Base-by-base conservation (phyloP, 768 basidiomycete genomes). In the Mycena venus region DNA sequence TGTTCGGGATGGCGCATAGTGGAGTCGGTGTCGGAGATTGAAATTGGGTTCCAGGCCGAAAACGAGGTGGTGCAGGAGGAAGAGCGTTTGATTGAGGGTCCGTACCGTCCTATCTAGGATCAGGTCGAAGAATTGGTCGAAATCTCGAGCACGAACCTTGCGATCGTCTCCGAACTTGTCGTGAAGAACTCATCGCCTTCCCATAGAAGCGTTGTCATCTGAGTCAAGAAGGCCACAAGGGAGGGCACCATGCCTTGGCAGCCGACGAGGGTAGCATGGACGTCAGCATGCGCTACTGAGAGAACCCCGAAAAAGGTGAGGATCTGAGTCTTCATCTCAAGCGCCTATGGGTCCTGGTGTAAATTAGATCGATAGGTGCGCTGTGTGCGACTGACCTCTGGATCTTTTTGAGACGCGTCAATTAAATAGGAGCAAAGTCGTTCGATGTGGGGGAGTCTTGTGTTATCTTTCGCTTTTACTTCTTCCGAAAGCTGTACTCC, bases 221-320 rank as follows among this genome's bases (percentile, higher is more conserved):
- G 84, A 40, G 86, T 85, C 11, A 93, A 83, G 72, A 88, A 91
- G 36, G 87, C 75, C 23, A 95, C 86, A 31, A 95, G 80, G 0
- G 94, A 91, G 2, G 94, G 94, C 49, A 95, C 86, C 17, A 96
- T 77, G 14, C 85, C 85, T 49, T 85, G 86, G 0, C 93, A 92
- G 19, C 87, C 85, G 23, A 84, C 74, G 3, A 90, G 81, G 29
- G 80, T 73, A 4, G 79, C 68, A 47, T 85, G 83, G 12, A 84
- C 81, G 40, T 88, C 86, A 31, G 84, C 67, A 53, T 86, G 82
- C 4, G 86, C 80, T 25, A 86, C 80, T 5, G 87, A 87, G 31
- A 90, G 68, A 40, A 86, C 81, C 4, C 84, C 81, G 65, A 90
- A 84, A 69, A 87, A 87, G 19, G 80, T 80, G 3, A 90, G 80